Evolutionary conservation across 495 filamentous ascomycete genomes (phyloP).

Genomic region (Penicillium canescens): DNA sequence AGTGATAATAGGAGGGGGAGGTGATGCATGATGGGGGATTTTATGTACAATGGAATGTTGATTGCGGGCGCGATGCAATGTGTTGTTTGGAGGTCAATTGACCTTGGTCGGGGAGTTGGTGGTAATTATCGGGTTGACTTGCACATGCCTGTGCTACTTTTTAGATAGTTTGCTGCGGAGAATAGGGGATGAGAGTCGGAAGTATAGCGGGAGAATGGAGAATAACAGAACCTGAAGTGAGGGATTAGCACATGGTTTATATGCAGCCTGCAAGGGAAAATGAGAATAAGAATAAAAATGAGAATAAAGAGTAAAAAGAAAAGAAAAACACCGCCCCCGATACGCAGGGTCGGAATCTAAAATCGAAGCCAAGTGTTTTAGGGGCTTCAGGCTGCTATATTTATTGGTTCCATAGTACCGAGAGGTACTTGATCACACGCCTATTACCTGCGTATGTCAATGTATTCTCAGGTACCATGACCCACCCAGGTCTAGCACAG

Average conservation of each 20-base stretch:
- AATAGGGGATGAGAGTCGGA: not conserved
- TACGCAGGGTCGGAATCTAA: slow-evolving; percentile 10
- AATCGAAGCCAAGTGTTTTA: slow-evolving; percentile 24
- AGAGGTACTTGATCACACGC: not conserved
- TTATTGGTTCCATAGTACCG: not conserved
- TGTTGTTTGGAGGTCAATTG: not conserved
- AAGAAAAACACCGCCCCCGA: slow-evolving; percentile 5
- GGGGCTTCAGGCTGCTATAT: slow-evolving; percentile 5
- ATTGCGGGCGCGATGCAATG: not conserved
- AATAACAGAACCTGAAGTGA: not conserved
- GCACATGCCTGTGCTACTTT: not conserved
- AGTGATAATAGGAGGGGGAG: not conserved
- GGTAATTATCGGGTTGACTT: not conserved
- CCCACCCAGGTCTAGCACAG: not conserved
- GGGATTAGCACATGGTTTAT: slow-evolving; percentile 5
- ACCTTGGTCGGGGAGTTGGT: not conserved
- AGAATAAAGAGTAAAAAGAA: slow-evolving; percentile 1
- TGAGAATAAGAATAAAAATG: no score
- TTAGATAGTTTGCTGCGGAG: not conserved
- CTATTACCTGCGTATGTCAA: no score
- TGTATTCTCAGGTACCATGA: slow-evolving; percentile 2
- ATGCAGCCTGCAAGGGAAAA: slow-evolving; percentile 2
- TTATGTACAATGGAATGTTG: not conserved
- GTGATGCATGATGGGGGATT: not conserved
- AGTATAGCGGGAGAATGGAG: not conserved